Conservation (phyloP, 2,329 filamentous ascomycete species). For the Beauveria brongniartii region DNA sequence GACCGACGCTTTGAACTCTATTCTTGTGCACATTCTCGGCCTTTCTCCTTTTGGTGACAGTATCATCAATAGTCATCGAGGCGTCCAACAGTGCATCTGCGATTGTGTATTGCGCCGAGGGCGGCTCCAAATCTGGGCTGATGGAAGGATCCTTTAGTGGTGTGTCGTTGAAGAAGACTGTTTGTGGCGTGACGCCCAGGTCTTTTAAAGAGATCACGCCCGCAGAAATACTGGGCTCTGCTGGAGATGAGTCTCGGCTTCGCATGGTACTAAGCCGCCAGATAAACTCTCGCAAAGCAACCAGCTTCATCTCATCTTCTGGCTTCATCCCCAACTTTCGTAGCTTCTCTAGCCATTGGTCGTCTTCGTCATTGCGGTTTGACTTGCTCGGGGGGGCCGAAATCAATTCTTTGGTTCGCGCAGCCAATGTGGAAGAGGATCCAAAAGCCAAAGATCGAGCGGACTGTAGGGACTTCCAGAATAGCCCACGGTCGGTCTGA, state of each 20-base stretch:
- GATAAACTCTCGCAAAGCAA: constrained; percentile 82
- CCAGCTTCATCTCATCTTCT: constrained; percentile 84
- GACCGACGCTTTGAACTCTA: constrained; percentile 31
- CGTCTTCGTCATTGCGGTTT: constrained; percentile 81
- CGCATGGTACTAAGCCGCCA: constrained; percentile 75
- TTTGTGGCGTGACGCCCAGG: constrained; percentile 73
- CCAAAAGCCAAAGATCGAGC: constrained; percentile 58
- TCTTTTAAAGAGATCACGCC: constrained; percentile 63
- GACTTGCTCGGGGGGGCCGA: constrained; percentile 53
- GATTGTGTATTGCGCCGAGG: constrained; percentile 60
- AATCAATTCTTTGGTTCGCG: constrained; percentile 48
- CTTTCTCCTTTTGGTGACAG: constrained; percentile 44
- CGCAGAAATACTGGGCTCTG: constrained; percentile 25
- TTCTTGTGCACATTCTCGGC: constrained; percentile 43
- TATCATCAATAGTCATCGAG: constrained; percentile 75
- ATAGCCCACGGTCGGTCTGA: constrained; percentile 71
- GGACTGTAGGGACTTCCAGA: constrained; percentile 74
- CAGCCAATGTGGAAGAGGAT: constrained; percentile 43
- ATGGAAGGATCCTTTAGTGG: constrained; percentile 38
- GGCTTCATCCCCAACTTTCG: constrained; percentile 71
- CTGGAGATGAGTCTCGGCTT: constrained; percentile 39
- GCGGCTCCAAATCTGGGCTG: constrained; percentile 23
- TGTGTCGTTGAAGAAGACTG: constrained; percentile 83
- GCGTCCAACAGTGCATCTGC: constrained; percentile 87
- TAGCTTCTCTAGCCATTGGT: constrained; percentile 81